These are phyloP conservation scores for Chlorella sp. DNA, from an alignment of 139 green algal species.

Conservation along the genomic window DNA sequence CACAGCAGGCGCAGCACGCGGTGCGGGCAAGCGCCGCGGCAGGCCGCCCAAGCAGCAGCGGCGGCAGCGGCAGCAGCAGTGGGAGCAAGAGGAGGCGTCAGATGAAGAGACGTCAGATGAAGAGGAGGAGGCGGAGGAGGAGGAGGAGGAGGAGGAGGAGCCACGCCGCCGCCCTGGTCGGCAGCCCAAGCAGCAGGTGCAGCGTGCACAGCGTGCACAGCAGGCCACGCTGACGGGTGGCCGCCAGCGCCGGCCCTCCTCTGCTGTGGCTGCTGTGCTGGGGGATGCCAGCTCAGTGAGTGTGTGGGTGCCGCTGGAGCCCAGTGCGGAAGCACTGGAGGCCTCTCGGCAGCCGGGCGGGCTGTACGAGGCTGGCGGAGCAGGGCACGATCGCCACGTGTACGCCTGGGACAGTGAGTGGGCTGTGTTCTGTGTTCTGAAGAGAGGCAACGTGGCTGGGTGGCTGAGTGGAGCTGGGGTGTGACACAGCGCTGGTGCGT, in stretches of 20 bases:
- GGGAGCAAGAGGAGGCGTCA: neutral
- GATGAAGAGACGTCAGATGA: neutral
- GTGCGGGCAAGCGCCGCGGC: neutral
- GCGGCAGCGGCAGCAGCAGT: neutral
- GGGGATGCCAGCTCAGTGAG: neutral
- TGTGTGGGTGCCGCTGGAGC: neutral
- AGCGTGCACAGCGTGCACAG: no score
- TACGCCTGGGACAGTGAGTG: conserved; percentile 24
- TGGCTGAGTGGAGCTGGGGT: no score
- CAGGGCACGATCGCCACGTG: neutral
- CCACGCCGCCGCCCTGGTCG: no score
- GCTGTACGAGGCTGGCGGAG: neutral
- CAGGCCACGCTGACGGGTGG: neutral
- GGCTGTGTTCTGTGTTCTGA: no score
- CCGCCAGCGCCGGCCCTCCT: neutral
- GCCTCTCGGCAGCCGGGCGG: neutral
- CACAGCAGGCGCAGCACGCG: neutral
- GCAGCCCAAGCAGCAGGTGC: neutral
- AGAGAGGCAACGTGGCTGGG: no score
- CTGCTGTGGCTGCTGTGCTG: neutral
- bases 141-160: neutral
- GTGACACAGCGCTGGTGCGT: no score
- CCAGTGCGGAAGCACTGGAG: neutral
- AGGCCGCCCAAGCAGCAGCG: neutral
- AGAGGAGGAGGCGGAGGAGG: neutral